phyloP scores from a whole-genome alignment of 73 alveolate species.

The Uronychia setigera region DNA sequence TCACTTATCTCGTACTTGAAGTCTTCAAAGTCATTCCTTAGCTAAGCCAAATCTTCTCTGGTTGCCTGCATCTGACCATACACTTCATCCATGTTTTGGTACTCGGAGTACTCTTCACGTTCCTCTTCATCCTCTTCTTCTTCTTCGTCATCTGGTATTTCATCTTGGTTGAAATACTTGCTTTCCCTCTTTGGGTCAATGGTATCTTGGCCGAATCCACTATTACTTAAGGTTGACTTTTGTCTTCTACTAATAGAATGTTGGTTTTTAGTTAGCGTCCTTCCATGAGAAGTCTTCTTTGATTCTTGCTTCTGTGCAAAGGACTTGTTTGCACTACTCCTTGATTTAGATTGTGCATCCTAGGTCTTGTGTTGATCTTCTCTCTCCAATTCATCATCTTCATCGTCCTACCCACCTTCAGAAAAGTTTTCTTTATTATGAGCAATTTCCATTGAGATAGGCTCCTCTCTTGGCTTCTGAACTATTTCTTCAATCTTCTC shows the following conservation, averaged over 20 bases:
- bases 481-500: too few relatives aligned
- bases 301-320: not conserved
- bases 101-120: not conserved
- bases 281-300: too few relatives aligned
- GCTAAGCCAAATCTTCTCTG: not conserved
- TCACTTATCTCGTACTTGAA: not conserved
- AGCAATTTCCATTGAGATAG: not conserved
- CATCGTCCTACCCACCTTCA: not conserved
- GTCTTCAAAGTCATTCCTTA: not conserved
- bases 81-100: not conserved
- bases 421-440: not conserved
- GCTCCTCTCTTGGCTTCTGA: not conserved
- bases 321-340: not conserved
- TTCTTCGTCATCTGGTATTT: not conserved
- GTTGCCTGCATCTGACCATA: not conserved
- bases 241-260: not conserved
- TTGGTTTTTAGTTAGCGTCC: not conserved
- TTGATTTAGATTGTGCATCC: too few relatives aligned
- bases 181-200: not conserved
- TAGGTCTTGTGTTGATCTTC: not conserved
- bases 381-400: not conserved
- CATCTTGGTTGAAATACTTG: not conserved
- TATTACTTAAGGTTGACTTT: not conserved
- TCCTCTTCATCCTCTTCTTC: not conserved
- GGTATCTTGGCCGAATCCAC: not conserved